A percentile compares a stretch with the other conserved stretches of the same genome.
These are phyloP conservation scores for Arthrobotrys sinensis DNA, from an alignment of 2,329 filamentous ascomycete species.

Conservation along the genomic window DNA sequence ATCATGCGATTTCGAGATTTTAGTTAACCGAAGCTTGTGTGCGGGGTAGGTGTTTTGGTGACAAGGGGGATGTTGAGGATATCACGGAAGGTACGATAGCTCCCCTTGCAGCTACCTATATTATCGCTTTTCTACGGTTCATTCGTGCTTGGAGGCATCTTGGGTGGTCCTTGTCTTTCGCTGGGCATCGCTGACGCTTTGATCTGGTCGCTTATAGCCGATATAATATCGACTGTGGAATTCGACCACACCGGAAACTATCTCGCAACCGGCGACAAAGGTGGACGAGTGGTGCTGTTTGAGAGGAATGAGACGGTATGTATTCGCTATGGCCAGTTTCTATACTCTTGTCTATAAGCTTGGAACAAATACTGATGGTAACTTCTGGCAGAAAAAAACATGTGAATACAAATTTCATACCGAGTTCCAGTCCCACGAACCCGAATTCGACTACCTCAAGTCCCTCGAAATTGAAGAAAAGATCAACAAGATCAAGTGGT, in stretches of 20 bases:
- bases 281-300: conserved; percentile 86
- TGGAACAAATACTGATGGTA: conserved; percentile 16
- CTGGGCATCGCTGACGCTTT: conserved; percentile 21
- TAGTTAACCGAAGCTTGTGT: conserved; percentile 57
- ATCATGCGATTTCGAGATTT: conserved; percentile 28
- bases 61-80: conserved; percentile 99
- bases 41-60: conserved; percentile 88
- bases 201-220: conserved; percentile 72
- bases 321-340: conserved; percentile 59
- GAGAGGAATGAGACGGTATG: conserved; percentile 95
- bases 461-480: conserved; percentile 99
- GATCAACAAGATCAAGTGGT: conserved; percentile 99
- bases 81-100: conserved; percentile 86
- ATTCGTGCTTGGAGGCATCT: background rate
- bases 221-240: conserved; percentile 92
- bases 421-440: conserved; percentile 99
- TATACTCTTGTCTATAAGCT: background rate
- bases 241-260: conserved; percentile 93
- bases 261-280: conserved; percentile 90
- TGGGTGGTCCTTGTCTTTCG: background rate
- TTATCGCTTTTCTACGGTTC: conserved; percentile 4
- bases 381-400: conserved; percentile 86
- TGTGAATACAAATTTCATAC: conserved; percentile 99
- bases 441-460: conserved; percentile 99
- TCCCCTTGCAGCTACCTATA: conserved; percentile 5